Conservation (phyloP, 2,329 filamentous ascomycete genomes). For the Fusarium siculi region DNA sequence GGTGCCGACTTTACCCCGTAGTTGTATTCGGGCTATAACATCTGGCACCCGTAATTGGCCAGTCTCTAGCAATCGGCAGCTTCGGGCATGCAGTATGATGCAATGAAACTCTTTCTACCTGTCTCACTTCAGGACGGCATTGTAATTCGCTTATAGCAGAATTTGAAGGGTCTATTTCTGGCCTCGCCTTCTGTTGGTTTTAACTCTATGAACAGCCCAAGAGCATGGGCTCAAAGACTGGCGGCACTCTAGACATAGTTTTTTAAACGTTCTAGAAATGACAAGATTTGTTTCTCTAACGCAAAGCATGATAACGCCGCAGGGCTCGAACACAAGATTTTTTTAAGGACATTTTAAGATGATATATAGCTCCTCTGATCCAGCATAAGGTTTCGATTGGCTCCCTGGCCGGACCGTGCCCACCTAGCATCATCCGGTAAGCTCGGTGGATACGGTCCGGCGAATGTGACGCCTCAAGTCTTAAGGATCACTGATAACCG, state of each 20-base stretch:
- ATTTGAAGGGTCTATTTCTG: neutral
- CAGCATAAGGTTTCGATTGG: no score
- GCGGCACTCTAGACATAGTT: no score
- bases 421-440: no score
- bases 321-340: no score
- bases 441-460: neutral
- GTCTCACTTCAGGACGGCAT: neutral
- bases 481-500: fast-evolving
- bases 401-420: neutral
- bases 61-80: neutral
- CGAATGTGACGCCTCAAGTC: fast-evolving
- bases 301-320: no score
- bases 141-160: no score
- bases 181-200: neutral
- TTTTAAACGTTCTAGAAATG: no score
- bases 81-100: neutral
- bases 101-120: neutral
- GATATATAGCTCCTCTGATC: neutral
- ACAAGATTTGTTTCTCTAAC: no score
- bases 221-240: no score
- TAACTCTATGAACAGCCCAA: no score
- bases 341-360: no score
- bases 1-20: neutral
- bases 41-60: neutral
- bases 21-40: neutral